These are phyloP conservation scores for Boletus semigastroideus DNA, from an alignment of 1,284 basidiomycete species.

Conservation along the genomic window DNA sequence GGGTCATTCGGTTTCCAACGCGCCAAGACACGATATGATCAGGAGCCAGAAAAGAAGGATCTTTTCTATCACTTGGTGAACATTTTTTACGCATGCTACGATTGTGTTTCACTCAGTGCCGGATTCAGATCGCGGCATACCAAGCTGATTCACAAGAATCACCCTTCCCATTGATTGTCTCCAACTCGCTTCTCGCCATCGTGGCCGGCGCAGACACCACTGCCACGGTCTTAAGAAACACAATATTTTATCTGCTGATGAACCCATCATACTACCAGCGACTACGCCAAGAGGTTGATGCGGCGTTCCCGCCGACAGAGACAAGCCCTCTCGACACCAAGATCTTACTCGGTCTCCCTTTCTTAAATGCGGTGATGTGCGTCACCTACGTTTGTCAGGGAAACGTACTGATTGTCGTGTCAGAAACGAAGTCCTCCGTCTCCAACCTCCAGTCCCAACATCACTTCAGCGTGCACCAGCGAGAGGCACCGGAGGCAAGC, in stretches of 20 bases:
- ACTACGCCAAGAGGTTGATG: conserved; percentile 22
- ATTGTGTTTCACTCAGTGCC: conserved; percentile 2
- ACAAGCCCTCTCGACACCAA: conserved; percentile 15
- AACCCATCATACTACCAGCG: conserved; percentile 30
- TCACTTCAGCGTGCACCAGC: conserved; percentile 34
- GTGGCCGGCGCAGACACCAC: conserved; percentile 41
- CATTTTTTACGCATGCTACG: not conserved
- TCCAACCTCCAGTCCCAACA: conserved; percentile 39
- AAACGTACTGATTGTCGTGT: not conserved
- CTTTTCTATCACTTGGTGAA: conserved; percentile 40
- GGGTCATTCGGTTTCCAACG: conserved; percentile 25
- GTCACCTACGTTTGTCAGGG: not conserved
- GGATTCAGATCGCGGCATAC: conserved; percentile 19
- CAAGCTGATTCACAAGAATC: conserved; percentile 25
- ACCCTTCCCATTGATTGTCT: conserved; percentile 27
- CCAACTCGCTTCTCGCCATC: conserved; percentile 38
- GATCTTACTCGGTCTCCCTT: conserved; percentile 14
- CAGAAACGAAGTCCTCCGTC: conserved; percentile 43
- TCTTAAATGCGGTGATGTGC: conserved; percentile 29
- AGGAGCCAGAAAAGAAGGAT: conserved; percentile 35
- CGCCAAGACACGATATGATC: conserved; percentile 19
- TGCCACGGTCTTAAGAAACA: conserved; percentile 32
- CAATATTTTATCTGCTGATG: conserved; percentile 34
- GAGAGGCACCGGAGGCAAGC: conserved; percentile 33
- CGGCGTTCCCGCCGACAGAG: conserved; percentile 22